These are phyloP conservation scores for Phytopythium oedochilum DNA, from an alignment of 352 stramenopile species.

Conservation along the genomic window DNA sequence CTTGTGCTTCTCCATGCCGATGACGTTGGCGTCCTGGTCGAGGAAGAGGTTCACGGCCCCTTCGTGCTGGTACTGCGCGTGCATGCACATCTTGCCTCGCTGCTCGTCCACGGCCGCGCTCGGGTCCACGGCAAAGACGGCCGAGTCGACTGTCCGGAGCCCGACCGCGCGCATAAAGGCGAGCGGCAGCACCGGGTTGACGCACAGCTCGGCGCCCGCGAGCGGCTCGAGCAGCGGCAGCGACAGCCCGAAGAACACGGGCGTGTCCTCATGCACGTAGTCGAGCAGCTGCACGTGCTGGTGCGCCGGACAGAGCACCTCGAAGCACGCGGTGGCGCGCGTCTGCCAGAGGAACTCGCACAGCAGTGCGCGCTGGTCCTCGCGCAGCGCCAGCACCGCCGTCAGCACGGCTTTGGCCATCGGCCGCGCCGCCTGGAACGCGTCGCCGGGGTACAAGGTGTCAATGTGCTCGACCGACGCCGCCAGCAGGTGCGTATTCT, in stretches of 20 bases:
- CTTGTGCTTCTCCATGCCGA: conserved; percentile 83
- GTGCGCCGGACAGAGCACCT: conserved; percentile 63
- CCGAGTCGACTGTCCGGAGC: conserved; percentile 56
- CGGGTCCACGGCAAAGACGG: conserved; percentile 38
- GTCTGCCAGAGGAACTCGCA: conserved; percentile 80
- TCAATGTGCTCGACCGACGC: conserved; percentile 47
- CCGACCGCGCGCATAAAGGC: conserved; percentile 46
- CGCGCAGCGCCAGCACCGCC: conserved; percentile 30
- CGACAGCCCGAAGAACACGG: conserved; percentile 77
- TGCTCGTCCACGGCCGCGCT: conserved; percentile 27
- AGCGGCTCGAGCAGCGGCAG: conserved; percentile 34
- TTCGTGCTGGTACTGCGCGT: conserved; percentile 50
- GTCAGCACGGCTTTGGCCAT: conserved; percentile 36
- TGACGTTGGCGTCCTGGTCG: conserved; percentile 49
- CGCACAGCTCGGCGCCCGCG: conserved; percentile 54
- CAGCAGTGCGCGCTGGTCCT: conserved; percentile 34
- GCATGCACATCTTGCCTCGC: conserved; percentile 21
- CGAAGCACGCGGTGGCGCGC: conserved; percentile 68
- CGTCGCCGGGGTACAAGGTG: conserved; percentile 20
- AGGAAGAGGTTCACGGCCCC: conserved; percentile 73
- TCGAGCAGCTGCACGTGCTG: conserved; percentile 78
- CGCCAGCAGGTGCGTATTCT: conserved; percentile 75
- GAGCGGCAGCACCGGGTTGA: conserved; percentile 73
- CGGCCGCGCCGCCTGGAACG: conserved; percentile 42
- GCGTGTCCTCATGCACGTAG: conserved; percentile 60